Base-by-base conservation (phyloP, 139 green algal genomes). In the Auxenochlorella pyrenoidosa region DNA sequence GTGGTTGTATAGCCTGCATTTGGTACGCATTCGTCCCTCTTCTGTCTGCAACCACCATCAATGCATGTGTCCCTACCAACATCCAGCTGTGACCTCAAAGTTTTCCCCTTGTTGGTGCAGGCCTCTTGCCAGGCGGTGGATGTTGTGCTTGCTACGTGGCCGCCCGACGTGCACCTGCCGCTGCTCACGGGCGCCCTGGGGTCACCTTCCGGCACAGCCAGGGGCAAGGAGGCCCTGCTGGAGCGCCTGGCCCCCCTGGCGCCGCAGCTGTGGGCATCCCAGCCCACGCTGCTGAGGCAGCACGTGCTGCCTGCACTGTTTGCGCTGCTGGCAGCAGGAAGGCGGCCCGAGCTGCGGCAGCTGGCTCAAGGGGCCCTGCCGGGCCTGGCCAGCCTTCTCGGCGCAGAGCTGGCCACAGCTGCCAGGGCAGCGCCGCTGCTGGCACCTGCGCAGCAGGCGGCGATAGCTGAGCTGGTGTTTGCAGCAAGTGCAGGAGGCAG, bases 301-400 rank as follows among this genome's bases (percentile, higher is more conserved):
- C 71, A 87, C 30, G 34, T 81, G 83, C 68, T 87, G 83, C 83
- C 83, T 10, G 43, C 83, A 0, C 47, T 87, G 47, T 70, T 87
- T 36, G 22, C 83, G 1, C 47, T 80, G 44, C 51, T 87, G 68
- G 70, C 65, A 15, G 83, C 47, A 5, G 71, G 79, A 47, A n/a
- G 70, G 70, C 68, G 54, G n/a, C 58, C 79, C 19, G 83, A 87
- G 70, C 36, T 87, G 43, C 34, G 71, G 22, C 65, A 78, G 68
- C 51, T 70, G 66, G 54, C 63, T 21, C 44, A 72, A 26, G 83
- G 65, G 16, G 83, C 51, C 6, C 47, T 87, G 36, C 18, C 51
- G 0, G 51, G 59, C 10, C 51, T 87, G 32, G 83, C 83, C 18
- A 30, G 32, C 4, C 40, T 28, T 6, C 71, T 87, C 70, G 83